A percentile compares a stretch with the other conserved stretches of the same genome.
phyloP scores from a whole-genome alignment of 768 basidiomycete species.

The Paxillus involutus region DNA sequence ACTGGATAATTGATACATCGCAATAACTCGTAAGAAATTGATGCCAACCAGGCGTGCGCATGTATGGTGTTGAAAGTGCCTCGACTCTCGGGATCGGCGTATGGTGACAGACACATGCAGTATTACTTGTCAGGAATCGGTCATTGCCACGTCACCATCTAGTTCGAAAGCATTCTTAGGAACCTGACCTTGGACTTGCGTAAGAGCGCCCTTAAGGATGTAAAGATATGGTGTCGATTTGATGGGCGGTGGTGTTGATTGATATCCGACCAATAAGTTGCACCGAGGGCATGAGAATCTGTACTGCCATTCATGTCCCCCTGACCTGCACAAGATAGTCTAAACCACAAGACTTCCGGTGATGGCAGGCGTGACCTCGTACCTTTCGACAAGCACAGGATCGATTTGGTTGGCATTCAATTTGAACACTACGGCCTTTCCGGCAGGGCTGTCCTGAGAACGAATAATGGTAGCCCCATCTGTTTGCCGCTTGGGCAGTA shows the following conservation, averaged over 20 bases:
- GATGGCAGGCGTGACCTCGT: slow-evolving; percentile 22
- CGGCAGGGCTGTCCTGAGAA: slow-evolving; percentile 58
- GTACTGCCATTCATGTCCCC: slow-evolving; percentile 76
- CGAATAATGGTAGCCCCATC: slow-evolving; percentile 83
- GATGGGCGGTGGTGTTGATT: slow-evolving; percentile 70
- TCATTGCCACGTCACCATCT: slow-evolving; percentile 22
- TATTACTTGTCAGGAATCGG: slow-evolving; percentile 5
- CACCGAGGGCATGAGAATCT: slow-evolving; percentile 59
- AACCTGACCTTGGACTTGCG: slow-evolving; percentile 85
- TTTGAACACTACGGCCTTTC: slow-evolving; percentile 78
- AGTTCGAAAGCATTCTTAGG: slow-evolving; percentile 82
- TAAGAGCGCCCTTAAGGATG: slow-evolving; percentile 77
- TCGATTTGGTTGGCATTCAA: slow-evolving; percentile 72
- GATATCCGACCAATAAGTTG: slow-evolving; percentile 60
- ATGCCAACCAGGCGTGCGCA: no score
- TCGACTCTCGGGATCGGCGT: no score
- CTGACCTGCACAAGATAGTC: slow-evolving; percentile 40
- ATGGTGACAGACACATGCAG: neutral
- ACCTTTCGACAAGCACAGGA: slow-evolving; percentile 81
- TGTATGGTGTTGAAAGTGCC: no score
- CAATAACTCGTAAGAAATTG: no score
- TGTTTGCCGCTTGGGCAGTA: slow-evolving; percentile 69
- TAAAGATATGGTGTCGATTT: slow-evolving; percentile 81
- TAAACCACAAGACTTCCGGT: slow-evolving; percentile 18
- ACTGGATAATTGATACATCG: no score